These are phyloP conservation scores for Geoglossum glabrum DNA, from an alignment of 495 filamentous ascomycete species.

Conservation along the genomic window DNA sequence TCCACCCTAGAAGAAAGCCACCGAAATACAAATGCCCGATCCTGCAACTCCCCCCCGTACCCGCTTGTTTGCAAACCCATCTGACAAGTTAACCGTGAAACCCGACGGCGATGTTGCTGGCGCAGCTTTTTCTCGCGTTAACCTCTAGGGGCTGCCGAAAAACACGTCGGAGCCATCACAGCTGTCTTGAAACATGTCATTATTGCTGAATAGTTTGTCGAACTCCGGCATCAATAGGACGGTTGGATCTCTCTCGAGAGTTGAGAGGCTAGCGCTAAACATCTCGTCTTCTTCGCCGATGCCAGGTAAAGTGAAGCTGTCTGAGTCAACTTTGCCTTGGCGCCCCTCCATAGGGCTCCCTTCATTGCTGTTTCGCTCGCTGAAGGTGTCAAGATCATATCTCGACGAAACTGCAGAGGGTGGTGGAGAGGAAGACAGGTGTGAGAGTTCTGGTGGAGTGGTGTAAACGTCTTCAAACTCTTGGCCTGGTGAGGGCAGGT, in stretches of 20 bases:
- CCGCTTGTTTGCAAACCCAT: neutral
- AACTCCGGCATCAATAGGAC: neutral
- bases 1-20: neutral
- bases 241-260: neutral
- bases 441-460: neutral
- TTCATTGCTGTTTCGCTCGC: neutral
- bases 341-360: neutral
- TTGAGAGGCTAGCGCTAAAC: neutral
- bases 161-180: neutral
- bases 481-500: neutral
- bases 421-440: constrained; percentile 2
- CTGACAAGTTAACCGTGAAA: neutral
- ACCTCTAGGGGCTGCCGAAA: neutral
- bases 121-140: neutral
- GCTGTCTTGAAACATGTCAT: neutral
- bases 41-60: neutral
- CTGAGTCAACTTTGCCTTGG: neutral
- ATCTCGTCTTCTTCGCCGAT: constrained; percentile 5
- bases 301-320: neutral
- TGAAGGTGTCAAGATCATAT: neutral
- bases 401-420: neutral
- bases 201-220: neutral
- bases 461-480: neutral
- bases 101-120: neutral
- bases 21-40: neutral